Percentiles rank a stretch among this genome's conserved stretches.
These are phyloP conservation scores for Heliocybe sulcata DNA, from an alignment of 1,284 basidiomycete genomes.

Conservation along the genomic window DNA sequence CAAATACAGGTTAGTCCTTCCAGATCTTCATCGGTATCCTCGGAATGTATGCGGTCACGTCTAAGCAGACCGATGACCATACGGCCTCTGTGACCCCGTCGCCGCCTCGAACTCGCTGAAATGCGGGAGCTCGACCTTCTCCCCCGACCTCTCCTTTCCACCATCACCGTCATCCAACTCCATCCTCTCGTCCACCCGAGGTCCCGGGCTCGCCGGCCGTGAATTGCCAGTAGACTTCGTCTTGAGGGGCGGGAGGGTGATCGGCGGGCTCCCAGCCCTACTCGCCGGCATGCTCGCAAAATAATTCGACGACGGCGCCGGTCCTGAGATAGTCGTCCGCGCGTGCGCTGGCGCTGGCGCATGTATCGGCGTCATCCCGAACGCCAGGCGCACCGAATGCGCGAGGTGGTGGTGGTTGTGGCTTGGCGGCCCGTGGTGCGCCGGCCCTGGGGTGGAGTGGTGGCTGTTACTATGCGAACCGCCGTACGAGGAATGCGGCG, in stretches of 20 bases:
- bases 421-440: constrained; percentile 6
- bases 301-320: constrained; percentile 13
- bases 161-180: constrained; percentile 11
- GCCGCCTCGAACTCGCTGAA: constrained; percentile 59
- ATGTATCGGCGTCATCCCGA: constrained; percentile 85
- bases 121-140: constrained; percentile 41
- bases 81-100: constrained; percentile 16
- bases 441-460: constrained; percentile 10
- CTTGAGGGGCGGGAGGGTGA: constrained; percentile 61
- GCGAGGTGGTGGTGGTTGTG: constrained; percentile 59
- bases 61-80: neutral
- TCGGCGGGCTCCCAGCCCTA: constrained; percentile 58
- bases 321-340: constrained; percentile 3
- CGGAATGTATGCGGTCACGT: too few species aligned
- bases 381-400: constrained; percentile 75
- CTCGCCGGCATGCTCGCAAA: constrained; percentile 40
- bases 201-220: constrained; percentile 12
- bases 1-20: neutral
- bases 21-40: too few species aligned
- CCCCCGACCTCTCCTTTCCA: constrained; percentile 14
- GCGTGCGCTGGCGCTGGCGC: constrained; percentile 20
- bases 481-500: constrained; percentile 17
- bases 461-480: constrained; percentile 1
- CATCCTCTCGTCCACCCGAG: constrained; percentile 12
- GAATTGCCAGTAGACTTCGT: constrained; percentile 24